A percentile compares a stretch with the other conserved stretches of the same genome.
phyloP scores from a whole-genome alignment of 2,329 filamentous ascomycete genomes.

The Colletotrichum limetticola region DNA sequence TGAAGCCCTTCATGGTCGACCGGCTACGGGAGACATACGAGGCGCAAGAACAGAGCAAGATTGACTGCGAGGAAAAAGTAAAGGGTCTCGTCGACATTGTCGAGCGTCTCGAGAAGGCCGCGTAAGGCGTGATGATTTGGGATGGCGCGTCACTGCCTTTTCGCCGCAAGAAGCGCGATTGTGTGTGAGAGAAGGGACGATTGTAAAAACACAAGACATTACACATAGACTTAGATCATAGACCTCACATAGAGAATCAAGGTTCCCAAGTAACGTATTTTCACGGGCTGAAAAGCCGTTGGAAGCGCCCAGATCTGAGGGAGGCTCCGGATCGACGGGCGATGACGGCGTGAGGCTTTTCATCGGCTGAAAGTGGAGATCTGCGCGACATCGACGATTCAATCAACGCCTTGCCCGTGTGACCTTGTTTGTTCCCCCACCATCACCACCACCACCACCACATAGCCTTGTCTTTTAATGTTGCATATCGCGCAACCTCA shows the following conservation, averaged over 20 bases:
- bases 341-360: slow-evolving; percentile 9
- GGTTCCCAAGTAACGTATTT: background rate
- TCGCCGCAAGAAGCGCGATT: background rate
- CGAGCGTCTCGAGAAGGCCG: slow-evolving; percentile 24
- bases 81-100: slow-evolving; percentile 23
- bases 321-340: background rate
- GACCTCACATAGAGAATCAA: slow-evolving; percentile 4
- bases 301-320: background rate
- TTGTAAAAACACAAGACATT: background rate
- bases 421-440: background rate
- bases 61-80: slow-evolving; percentile 36
- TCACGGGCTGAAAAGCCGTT: background rate
- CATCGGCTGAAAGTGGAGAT: slow-evolving; percentile 23
- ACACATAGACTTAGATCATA: slow-evolving; percentile 16
- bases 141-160: background rate
- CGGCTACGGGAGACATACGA: slow-evolving; percentile 48
- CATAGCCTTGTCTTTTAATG: background rate
- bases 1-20: slow-evolving; percentile 54
- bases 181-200: background rate
- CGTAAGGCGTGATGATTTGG: background rate
- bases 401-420: background rate
- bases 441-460: background rate
- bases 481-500: background rate
- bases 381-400: background rate
- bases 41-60: slow-evolving; percentile 43